Base-by-base conservation (phyloP, 1,139 yeast genomes). In the Hemisphaericaspora lyxosophila region DNA sequence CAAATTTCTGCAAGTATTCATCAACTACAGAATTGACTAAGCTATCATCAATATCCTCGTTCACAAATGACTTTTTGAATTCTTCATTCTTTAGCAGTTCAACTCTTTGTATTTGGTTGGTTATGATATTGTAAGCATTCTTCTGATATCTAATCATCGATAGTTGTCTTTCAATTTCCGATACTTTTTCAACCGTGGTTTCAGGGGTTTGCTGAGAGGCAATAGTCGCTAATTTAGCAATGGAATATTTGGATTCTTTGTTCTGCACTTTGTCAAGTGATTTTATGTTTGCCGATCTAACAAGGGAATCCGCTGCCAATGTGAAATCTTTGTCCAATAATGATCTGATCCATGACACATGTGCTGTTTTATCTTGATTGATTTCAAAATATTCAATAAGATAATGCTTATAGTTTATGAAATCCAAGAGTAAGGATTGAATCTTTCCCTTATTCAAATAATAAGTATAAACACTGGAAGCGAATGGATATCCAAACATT, bases 331-430 rank as follows among this genome's bases (percentile, higher is more conserved):
- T 67, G 45, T 73, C 78, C 26, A 76, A 55, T 14, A 87, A 58
- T 41, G 83, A 76, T 42, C 79, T 73, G 26, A 88, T 82, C 97
- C 97, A 89, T 1, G 89, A 73, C 33, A 87, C 73, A 31, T 72
- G 64, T 4, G 78, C 75, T 36, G 80, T 76, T 41, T 73, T 68
- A 5, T 68, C 56, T 27, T 73, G 67, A 36, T 67, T 64, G 26
- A 70, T 67, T 3, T 58, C 50, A 42, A 88, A 75, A 52, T 80
- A 89, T 44, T 61, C 59, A 23, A 73, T 66, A 40, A 87, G 61
- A 48, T 64, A 75, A 3, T 61, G 58, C 27, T 73, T 66, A 48
- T 79, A 77, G 29, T 75, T 70, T 9, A 80, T 76, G 54, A 83
- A 84, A 25, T 75, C 78, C 13, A 73, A 63, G 34, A 88, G 64